Evolutionary conservation across 352 stramenopile species (phyloP), one percentile per base, ranked within the genome.

Genomic region (Halophytophthora batemanensis): DNA sequence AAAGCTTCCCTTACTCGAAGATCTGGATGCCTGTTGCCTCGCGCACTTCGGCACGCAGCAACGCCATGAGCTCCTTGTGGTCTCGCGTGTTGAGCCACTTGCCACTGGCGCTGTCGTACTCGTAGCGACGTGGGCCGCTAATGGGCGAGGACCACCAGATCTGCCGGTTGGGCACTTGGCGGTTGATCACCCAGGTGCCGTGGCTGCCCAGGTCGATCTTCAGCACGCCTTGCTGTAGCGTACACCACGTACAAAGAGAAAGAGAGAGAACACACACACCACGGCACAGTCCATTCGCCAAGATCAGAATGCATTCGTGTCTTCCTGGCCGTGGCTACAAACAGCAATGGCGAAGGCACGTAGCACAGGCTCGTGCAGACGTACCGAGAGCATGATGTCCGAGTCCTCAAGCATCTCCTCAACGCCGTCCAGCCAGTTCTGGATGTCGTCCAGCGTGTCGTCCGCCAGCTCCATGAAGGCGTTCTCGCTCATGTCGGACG

Each of bases 111-210:
- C 60, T 54, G 29, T 96, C 75, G 53, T 82, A 96, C 64, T 96
- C 83, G 61, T 96, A 97, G 29, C 88, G 82, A 64, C 90, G 90
- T 21, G 90, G 90, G 2, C 88, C 88, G 66, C 87, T 97, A 56
- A 98, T 78, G 2, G 96, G 96, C 50, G 93, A 98, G 6, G 92
- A 98, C 95, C 94, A 98, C 93, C 93, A 98, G 50, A 98, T 93
- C 69, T 98, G 95, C 34, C 86, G 78, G 76, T 98, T 99, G 3
- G 96, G 96, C 34, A 96, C 97, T 67, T 99, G 96, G 60, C 98
- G 98, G 73, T 99, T 99, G 54, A 99, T 82, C 25, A 99, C 96
- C 87, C 91, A 99, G 40, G 92, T 98, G 51, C 96, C 95, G 60
- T 96, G 73, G 21, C 94, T 80, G 37, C 91, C 93, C 21, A 99